Conservation (phyloP, 1,284 basidiomycete species). For the Entoloma clypeatum region DNA sequence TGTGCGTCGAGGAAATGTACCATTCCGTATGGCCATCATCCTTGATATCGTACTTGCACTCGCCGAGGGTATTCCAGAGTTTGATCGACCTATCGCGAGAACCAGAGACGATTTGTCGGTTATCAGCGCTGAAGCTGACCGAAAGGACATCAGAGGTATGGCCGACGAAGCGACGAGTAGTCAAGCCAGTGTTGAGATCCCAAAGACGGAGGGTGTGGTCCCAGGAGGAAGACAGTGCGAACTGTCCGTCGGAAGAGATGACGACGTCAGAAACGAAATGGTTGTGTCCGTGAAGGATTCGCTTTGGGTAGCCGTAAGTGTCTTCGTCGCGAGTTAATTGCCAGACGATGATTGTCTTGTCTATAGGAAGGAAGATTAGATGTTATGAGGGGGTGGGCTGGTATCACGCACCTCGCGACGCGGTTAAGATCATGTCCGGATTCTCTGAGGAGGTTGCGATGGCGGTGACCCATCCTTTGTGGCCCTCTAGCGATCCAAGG, state of each 20-base stretch:
- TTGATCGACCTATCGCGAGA: slow-evolving; percentile 98
- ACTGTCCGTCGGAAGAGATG: slow-evolving; percentile 98
- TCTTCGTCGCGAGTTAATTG: slow-evolving; percentile 95
- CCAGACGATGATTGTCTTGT: slow-evolving; percentile 99
- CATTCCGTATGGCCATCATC: slow-evolving; percentile 98
- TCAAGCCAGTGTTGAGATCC: slow-evolving; percentile 95
- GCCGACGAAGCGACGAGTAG: slow-evolving; percentile 96
- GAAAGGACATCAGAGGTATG: slow-evolving; percentile 98
- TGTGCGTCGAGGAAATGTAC: slow-evolving; percentile 40
- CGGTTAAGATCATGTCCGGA: slow-evolving; percentile 95
- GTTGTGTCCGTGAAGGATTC: slow-evolving; percentile 98
- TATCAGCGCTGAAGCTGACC: slow-evolving; percentile 96
- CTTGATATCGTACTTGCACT: slow-evolving; percentile 99
- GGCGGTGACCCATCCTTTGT: slow-evolving; percentile 96
- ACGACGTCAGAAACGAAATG: slow-evolving; percentile 99
- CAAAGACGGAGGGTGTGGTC: slow-evolving; percentile 99
- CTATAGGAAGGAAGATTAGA: slow-evolving; percentile 41
- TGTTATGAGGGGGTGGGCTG: slow-evolving; percentile 18
- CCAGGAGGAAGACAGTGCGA: slow-evolving; percentile 99
- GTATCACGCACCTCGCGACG: slow-evolving; percentile 80
- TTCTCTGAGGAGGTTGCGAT: slow-evolving; percentile 97
- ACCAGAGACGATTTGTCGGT: slow-evolving; percentile 98
- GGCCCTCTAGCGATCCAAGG: slow-evolving; percentile 90
- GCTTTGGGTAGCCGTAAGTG: slow-evolving; percentile 92
- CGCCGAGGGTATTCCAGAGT: slow-evolving; percentile 99